Conservation (phyloP, 78 protist species). For the Creolimax fragrantissima region DNA sequence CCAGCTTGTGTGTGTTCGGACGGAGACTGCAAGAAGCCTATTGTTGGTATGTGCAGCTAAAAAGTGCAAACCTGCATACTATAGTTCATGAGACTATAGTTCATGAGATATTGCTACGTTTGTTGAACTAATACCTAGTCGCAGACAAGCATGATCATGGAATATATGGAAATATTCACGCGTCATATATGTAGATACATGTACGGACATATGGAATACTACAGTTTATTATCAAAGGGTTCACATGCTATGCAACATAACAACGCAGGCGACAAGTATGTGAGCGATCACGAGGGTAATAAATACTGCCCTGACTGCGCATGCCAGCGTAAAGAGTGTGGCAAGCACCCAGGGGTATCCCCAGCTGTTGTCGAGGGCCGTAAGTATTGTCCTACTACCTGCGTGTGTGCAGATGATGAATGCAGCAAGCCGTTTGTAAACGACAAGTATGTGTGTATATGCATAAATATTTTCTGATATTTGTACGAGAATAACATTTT, state of each 20-base stretch:
- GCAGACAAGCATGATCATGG: no score
- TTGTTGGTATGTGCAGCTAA: constrained; percentile 1
- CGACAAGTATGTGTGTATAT: background rate
- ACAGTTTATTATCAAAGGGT: no score
- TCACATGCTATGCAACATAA: no score
- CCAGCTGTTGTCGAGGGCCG: background rate
- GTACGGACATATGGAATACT: no score
- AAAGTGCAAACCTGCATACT: no score
- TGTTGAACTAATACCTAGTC: no score
- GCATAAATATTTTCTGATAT: background rate
- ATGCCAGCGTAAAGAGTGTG: background rate
- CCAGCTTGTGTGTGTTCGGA: constrained; percentile 11
- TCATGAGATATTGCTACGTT: no score
- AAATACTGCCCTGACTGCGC: constrained; percentile 21
- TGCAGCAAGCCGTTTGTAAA: constrained; percentile 25
- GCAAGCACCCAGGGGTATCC: background rate
- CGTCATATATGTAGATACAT: no score
- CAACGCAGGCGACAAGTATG: background rate
- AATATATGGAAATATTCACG: no score
- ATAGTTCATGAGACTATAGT: no score
- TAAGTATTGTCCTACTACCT: constrained; percentile 11
- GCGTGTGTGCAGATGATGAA: background rate
- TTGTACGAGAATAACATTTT: no score
- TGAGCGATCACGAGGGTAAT: background rate
- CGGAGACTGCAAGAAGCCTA: constrained; percentile 6